phyloP scores from a whole-genome alignment of 805 yeast genomes.

The Cyberlindnera americana region DNA sequence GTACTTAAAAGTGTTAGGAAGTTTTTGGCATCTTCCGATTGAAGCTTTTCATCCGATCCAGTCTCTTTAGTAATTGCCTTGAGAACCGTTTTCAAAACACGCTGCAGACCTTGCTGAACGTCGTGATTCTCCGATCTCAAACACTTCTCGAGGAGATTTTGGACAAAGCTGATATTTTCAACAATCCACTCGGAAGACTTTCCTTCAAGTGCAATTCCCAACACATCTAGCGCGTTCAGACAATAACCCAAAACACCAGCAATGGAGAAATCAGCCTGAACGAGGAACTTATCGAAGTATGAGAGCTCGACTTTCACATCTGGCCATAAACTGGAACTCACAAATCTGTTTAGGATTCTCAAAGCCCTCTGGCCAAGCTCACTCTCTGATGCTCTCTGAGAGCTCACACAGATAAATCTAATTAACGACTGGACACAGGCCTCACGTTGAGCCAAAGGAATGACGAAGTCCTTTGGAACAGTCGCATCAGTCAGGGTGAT shows the following conservation, averaged over 20 bases:
- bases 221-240: constrained; percentile 86
- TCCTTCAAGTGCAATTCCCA: constrained; percentile 78
- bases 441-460: constrained; percentile 80
- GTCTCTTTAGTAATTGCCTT: constrained; percentile 55
- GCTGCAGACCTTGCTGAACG: constrained; percentile 78
- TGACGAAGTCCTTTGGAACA: constrained; percentile 47
- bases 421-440: constrained; percentile 87
- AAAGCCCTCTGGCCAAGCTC: constrained; percentile 80
- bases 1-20: constrained; percentile 60
- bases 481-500: constrained; percentile 35
- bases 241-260: constrained; percentile 72
- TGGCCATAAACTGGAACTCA: constrained; percentile 76
- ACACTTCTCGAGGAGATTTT: constrained; percentile 73
- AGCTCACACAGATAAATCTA: constrained; percentile 81
- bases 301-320: constrained; percentile 84
- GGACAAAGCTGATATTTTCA: constrained; percentile 63
- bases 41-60: constrained; percentile 46
- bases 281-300: constrained; percentile 83
- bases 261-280: constrained; percentile 70
- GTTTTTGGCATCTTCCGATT: constrained; percentile 56
- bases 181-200: constrained; percentile 76
- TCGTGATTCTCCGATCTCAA: constrained; percentile 80
- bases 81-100: constrained; percentile 67
- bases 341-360: constrained; percentile 66
- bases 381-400: constrained; percentile 79